These are phyloP conservation scores for Kregervanrija delftensis DNA, from an alignment of 805 yeast species.

Conservation along the genomic window DNA sequence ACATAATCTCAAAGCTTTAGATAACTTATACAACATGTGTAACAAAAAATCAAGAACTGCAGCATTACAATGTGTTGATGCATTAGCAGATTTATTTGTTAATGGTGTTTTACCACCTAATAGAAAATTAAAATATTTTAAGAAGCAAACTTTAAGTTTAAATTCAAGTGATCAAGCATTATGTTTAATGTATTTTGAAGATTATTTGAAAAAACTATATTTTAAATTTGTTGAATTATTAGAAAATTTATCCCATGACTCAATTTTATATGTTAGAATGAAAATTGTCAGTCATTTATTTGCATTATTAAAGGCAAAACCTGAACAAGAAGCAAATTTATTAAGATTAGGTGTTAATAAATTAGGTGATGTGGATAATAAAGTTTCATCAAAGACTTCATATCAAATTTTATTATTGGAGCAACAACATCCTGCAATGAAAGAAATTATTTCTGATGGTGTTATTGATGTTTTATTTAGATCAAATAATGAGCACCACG, in stretches of 20 bases:
- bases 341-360: constrained; percentile 87
- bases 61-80: constrained; percentile 82
- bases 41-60: constrained; percentile 91
- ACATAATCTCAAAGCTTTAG: constrained; percentile 80
- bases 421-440: constrained; percentile 96
- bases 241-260: constrained; percentile 82
- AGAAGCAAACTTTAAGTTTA: constrained; percentile 56
- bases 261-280: constrained; percentile 81
- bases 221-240: constrained; percentile 70
- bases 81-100: constrained; percentile 80
- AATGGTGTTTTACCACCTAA: constrained; percentile 84
- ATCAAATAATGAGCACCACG: constrained; percentile 72
- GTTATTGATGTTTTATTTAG: constrained; percentile 76
- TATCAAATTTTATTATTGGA: constrained; percentile 71
- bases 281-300: constrained; percentile 71
- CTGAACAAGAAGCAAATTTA: constrained; percentile 94
- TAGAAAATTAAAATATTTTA: constrained; percentile 73
- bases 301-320: constrained; percentile 74
- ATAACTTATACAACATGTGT: constrained; percentile 69
- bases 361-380: constrained; percentile 86
- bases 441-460: constrained; percentile 67
- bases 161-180: constrained; percentile 47
- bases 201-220: constrained; percentile 69
- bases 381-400: constrained; percentile 85
- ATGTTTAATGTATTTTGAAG: constrained; percentile 81